phyloP scores from a whole-genome alignment of 768 basidiomycete species.

The Mycena rosella region DNA sequence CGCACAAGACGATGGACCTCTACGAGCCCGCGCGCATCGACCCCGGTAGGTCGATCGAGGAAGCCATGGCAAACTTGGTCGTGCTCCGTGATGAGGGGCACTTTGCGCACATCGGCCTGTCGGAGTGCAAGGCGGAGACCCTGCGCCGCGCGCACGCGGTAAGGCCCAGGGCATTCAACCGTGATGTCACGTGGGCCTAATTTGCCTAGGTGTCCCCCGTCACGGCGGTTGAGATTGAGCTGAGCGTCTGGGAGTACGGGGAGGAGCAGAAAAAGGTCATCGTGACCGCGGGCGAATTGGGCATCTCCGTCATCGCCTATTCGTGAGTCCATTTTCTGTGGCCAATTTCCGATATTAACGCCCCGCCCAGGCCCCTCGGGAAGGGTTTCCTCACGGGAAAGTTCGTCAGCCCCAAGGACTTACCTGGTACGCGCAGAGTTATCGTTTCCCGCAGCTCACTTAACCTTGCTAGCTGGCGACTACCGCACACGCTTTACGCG shows the following conservation, averaged over 20 bases:
- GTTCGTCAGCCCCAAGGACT: neutral
- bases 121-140: conserved; percentile 67
- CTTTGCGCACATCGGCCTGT: conserved; percentile 71
- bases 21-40: conserved; percentile 68
- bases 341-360: conserved; percentile 4
- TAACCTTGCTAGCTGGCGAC: conserved; percentile 49
- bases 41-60: conserved; percentile 58
- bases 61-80: conserved; percentile 55
- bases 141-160: conserved; percentile 46
- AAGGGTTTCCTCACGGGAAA: conserved; percentile 64
- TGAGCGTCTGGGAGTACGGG: conserved; percentile 69
- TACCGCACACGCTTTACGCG: conserved; percentile 51
- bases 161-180: conserved; percentile 28
- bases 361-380: conserved; percentile 62
- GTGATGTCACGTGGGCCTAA: neutral
- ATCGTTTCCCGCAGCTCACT: neutral
- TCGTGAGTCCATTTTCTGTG: conserved; percentile 51
- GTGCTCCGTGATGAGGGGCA: conserved; percentile 65
- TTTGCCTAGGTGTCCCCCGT: conserved; percentile 54
- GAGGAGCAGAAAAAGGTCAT: conserved; percentile 67
- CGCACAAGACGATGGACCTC: conserved; percentile 69
- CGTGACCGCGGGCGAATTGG: conserved; percentile 64
- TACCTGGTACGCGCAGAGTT: neutral
- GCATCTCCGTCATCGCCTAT: conserved; percentile 69
- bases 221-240: no score